Base-by-base conservation (phyloP, 768 basidiomycete genomes). In the Suillus lakei region DNA sequence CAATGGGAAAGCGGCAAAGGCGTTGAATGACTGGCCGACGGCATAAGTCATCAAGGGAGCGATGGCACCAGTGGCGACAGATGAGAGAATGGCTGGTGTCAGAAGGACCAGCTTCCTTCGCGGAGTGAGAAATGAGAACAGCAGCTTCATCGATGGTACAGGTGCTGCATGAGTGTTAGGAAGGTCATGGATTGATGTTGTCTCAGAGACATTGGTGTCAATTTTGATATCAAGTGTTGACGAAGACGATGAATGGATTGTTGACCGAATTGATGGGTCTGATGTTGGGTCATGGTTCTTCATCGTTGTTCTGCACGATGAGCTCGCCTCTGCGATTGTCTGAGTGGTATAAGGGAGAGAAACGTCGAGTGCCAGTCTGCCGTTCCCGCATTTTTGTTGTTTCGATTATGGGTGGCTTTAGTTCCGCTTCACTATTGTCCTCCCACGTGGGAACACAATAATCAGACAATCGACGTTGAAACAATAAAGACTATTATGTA, bases 41-140 rank as follows among this genome's bases (percentile, higher is more conserved):
- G 93, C 86, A 39, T 85, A 80, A 8, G 94, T 94, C 93, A 96
- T 95, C 82, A 91, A 91, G 1, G 95, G 93, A 0, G 90, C 91
- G 62, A 93, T 83, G 38, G 88, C 86, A 43, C 92, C 91, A 4
- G 89, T 84, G 59, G 84, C 79, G 51, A 90, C 63, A 23, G 93
- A 90, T 15, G 88, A 81, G 61, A 84, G 9, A 64, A 88, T 66
- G 7, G 90, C 92, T 4, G 94, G 94, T 28, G 87, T 56, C 66
- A 93, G 80, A 68, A 91, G 81, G 9, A 74, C 74, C 61, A 88
- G 73, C 70, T 84, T 72, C 68, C 92, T 88, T 59, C 84, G 81
- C 13, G 81, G 79, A 1, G 88, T 80, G 67, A 90, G 80, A 70
- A 89, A 84, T 12, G 87, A 85, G 73, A 92, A 94, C 62, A 95